Base-by-base conservation (phyloP, 1,284 basidiomycete genomes). In the Agaricales sp. region DNA sequence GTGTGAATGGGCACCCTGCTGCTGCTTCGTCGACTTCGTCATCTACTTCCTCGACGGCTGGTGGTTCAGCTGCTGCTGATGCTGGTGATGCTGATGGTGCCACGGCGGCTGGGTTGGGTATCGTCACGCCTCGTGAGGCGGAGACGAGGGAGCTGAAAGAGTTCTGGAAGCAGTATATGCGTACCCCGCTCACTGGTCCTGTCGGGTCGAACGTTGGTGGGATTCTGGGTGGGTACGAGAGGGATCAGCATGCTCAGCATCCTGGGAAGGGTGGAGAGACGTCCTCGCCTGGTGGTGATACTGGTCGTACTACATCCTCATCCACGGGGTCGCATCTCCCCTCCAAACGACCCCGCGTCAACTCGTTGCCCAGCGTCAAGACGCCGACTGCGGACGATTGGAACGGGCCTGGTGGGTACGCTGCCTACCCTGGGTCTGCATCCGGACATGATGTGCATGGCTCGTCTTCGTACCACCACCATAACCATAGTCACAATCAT, bases 121-220 rank as follows among this genome's bases (percentile, higher is more conserved):
- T 8, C 8, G 19, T 41, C 8, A 41, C 8, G 6, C 8, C 39
- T 6, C 6, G 71, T 56, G 68, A 76, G 43, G 63, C 62, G 24
- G 80, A 82, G 45, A 67, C 69, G 53, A 68, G 71, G 52, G 80
- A 86, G 55, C 58, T 85, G 57, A 68, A 72, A 47, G 82, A 87
- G 49, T 79, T 86, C 57, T 88, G 85, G 86, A 84, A 74, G 63
- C 70, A 77, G 56, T 87, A 82, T 58, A 74, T 87, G 67, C 72
- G 77, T 43, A 87, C 82, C 16, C 84, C 83, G 41, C 18, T 43
- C 8, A 16, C 41, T 43, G n/a, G 20, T 8, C 20, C 41, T 8
- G 11, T 8, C 20, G 41, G 41, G 20, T 8, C 8, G 8, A 19
- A 11, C 8, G 11, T 19, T 43, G 41, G 41, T 8, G 41, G 41